A percentile compares a stretch with the other conserved stretches of the same genome.
phyloP scores from a whole-genome alignment of 371 early-diverging fungal species.

The Actinomortierella ambigua region DNA sequence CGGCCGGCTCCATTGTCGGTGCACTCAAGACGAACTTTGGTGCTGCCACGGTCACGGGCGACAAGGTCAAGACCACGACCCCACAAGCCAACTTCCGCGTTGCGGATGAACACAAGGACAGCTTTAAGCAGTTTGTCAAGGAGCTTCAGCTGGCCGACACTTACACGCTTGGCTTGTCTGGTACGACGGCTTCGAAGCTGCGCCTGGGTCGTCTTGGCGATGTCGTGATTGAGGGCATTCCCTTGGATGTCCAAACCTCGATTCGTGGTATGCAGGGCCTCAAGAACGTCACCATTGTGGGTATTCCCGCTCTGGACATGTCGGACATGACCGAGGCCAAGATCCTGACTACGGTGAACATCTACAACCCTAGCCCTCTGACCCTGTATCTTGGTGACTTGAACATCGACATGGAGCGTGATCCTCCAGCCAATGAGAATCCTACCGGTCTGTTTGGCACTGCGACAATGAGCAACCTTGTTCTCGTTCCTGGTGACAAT shows the following conservation, averaged over 20 bases:
- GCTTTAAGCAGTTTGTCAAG: slow-evolving; percentile 9
- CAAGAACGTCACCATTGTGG: slow-evolving; percentile 4
- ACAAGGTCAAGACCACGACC: slow-evolving; percentile 11
- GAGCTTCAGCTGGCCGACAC: slow-evolving; percentile 6
- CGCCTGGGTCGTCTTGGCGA: slow-evolving; percentile 17
- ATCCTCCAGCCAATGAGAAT: neutral
- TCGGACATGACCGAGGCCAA: neutral
- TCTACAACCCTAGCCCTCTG: slow-evolving; percentile 26
- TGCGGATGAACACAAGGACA: slow-evolving; percentile 10
- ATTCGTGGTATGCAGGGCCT: slow-evolving; percentile 23
- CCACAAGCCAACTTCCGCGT: slow-evolving; percentile 2
- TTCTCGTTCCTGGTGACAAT: slow-evolving; percentile 11
- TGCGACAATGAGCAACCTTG: neutral
- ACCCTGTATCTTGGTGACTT: slow-evolving; percentile 20
- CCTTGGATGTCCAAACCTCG: slow-evolving; percentile 13
- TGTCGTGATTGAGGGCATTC: slow-evolving; percentile 29
- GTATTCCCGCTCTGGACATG: neutral
- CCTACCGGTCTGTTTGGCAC: neutral
- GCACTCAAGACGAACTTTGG: slow-evolving; percentile 7
- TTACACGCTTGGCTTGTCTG: slow-evolving; percentile 22
- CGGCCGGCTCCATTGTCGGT: slow-evolving; percentile 17
- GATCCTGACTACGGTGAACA: slow-evolving; percentile 4
- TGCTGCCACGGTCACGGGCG: slow-evolving; percentile 2
- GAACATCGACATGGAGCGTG: neutral
- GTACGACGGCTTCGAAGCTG: slow-evolving; percentile 20